Evolutionary conservation across 2,329 filamentous ascomycete species (phyloP).

Genomic region (Phoma sp.): DNA sequence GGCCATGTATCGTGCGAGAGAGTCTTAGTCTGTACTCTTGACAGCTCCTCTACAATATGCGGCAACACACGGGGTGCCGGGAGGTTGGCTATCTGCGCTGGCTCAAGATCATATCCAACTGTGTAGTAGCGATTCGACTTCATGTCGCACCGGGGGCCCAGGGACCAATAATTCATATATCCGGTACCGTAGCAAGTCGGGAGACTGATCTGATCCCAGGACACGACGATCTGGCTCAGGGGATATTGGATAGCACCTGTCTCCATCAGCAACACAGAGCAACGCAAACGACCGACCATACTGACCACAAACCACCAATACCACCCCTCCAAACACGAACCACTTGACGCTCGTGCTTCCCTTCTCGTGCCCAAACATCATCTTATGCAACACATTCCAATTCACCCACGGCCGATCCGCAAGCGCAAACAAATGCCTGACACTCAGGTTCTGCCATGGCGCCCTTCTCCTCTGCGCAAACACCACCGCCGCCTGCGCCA

Average conservation of each 20-base stretch:
- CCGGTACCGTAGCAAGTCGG: background rate
- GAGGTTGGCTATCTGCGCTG: conserved; percentile 10
- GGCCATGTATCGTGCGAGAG: background rate
- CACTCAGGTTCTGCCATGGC: conserved; percentile 4
- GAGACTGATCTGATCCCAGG: background rate
- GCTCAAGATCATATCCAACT: conserved; percentile 15
- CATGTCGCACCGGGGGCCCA: background rate
- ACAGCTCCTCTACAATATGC: background rate
- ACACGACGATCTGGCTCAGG: background rate
- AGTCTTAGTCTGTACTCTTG: background rate
- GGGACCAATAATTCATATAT: background rate
- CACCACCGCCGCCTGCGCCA: conserved; percentile 22
- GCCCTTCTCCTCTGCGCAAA: conserved; percentile 14
- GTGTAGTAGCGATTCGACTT: background rate
- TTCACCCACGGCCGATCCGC: conserved; percentile 20
- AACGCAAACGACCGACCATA: background rate
- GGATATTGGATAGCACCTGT: conserved; percentile 9
- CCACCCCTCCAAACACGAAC: background rate
- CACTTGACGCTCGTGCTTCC: background rate
- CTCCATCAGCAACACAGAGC: background rate
- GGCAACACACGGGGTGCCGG: background rate
- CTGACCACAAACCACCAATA: background rate
- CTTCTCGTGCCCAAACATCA: background rate
- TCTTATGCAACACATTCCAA: background rate
- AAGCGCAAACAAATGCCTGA: conserved; percentile 17